phyloP scores from a whole-genome alignment of 2,329 filamentous ascomycete genomes.

The Corynespora cassiicola region DNA sequence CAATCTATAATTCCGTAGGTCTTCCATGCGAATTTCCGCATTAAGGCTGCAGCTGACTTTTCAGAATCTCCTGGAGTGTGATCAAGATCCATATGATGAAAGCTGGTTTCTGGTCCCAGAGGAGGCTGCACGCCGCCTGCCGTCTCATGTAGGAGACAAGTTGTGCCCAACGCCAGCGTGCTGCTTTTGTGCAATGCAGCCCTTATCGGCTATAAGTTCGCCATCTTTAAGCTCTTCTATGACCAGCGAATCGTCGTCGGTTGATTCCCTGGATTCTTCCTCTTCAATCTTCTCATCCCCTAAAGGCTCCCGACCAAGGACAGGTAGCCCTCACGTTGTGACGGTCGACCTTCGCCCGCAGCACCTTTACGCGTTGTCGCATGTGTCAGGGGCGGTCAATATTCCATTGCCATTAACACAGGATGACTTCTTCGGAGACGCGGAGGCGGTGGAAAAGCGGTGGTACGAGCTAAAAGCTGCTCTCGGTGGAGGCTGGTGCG shows the following conservation, averaged over 20 bases:
- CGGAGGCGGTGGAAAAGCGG: constrained; percentile 6
- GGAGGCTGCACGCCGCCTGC: too few relatives aligned
- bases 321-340: neutral
- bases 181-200: constrained; percentile 5
- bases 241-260: constrained; percentile 5
- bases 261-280: constrained; percentile 1
- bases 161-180: constrained; percentile 1
- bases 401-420: constrained; percentile 5
- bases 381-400: constrained; percentile 5
- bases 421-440: constrained; percentile 10
- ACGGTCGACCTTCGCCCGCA: constrained; percentile 6
- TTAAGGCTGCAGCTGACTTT: too few relatives aligned
- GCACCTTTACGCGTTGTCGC: neutral
- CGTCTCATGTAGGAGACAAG: too few relatives aligned
- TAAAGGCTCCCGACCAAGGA: neutral
- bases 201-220: neutral
- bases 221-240: constrained; percentile 2
- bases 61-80: too few relatives aligned
- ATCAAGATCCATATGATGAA: too few relatives aligned
- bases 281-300: constrained; percentile 5
- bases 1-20: too few relatives aligned
- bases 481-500: constrained; percentile 1
- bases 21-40: too few relatives aligned
- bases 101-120: too few relatives aligned
- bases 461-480: constrained; percentile 5